These are phyloP conservation scores for Aspergillus bombycis DNA, from an alignment of 2,329 filamentous ascomycete species.

Conservation along the genomic window DNA sequence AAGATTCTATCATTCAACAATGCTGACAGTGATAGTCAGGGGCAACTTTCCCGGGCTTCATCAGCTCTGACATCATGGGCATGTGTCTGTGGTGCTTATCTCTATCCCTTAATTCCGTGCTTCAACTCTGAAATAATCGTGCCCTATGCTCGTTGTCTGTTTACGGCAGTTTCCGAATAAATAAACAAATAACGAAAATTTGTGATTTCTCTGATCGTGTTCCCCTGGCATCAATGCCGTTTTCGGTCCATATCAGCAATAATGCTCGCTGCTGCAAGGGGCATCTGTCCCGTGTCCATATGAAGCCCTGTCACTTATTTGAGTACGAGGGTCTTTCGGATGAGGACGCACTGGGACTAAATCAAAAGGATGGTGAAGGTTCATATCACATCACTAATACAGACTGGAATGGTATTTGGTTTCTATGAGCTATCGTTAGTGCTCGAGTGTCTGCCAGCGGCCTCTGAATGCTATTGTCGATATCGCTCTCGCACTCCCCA, in stretches of 20 bases:
- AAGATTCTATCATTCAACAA: too few relatives aligned
- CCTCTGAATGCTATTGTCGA: neutral
- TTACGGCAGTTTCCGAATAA: neutral
- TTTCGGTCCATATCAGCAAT: constrained; percentile 1
- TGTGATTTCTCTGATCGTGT: neutral
- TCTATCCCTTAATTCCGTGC: neutral
- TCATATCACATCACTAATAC: neutral
- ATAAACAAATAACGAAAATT: neutral
- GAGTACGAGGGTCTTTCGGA: neutral
- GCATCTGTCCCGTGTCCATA: neutral
- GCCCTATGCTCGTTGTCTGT: neutral
- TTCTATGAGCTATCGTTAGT: neutral
- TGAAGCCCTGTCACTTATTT: neutral
- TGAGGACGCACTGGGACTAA: neutral
- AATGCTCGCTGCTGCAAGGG: constrained; percentile 3
- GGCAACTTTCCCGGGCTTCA: neutral
- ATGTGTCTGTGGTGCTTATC: neutral
- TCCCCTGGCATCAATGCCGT: neutral
- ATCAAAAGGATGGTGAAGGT: neutral
- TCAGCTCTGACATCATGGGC: neutral
- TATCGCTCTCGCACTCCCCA: neutral
- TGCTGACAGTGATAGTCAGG: too few relatives aligned
- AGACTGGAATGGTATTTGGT: neutral
- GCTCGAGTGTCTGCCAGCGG: neutral
- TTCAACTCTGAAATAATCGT: neutral